Evolutionary conservation across 345 rosid genomes (phyloP), one percentile per base, ranked within the genome.

Genomic region (Murraya koenigii): DNA sequence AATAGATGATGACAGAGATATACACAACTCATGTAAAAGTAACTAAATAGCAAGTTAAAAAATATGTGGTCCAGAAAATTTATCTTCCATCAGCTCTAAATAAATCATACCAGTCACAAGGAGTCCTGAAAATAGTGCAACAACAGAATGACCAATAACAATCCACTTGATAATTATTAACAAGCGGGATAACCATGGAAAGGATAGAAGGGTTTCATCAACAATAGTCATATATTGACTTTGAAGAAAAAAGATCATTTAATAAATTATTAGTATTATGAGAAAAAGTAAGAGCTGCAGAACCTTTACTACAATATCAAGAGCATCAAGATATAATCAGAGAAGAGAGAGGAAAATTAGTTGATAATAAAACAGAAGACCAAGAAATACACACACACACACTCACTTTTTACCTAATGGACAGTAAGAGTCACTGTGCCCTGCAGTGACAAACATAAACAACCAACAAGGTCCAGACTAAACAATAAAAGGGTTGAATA

Each of bases 11-110:
- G 36, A 70, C 47, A 55, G 23, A 79, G 60, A 72, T 52, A 55
- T 32, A 67, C 52, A 76, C 54, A 76, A 66, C 32, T 62, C 33
- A 86, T 35, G 63, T 72, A 30, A 73, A 44, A 58, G 7, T 8
- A 61, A 65, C 71, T 52, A 58, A 58, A 74, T 76, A 55, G 30
- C 39, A 26, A 41, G 35, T 56, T 39, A 22, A 26, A 26, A n/a
- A 25, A 59, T 23, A 84, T 47, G 75, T 52, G 22, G 33, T 67
- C 14, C 67, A 44, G 52, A 15, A 79, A 47, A 67, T 49, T 44
- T 76, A 64, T 69, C 72, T 44, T 69, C 38, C 28, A 5, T 69
- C 81, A 44, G 64, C 58, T 52, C 13, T n/a, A 22, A 1, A 30
- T 14, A 28, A 3, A 49, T 5, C 30, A 23, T n/a, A 33, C 60